These are phyloP conservation scores for Emericellopsis terricola DNA, from an alignment of 495 filamentous ascomycete species.

Conservation along the genomic window DNA sequence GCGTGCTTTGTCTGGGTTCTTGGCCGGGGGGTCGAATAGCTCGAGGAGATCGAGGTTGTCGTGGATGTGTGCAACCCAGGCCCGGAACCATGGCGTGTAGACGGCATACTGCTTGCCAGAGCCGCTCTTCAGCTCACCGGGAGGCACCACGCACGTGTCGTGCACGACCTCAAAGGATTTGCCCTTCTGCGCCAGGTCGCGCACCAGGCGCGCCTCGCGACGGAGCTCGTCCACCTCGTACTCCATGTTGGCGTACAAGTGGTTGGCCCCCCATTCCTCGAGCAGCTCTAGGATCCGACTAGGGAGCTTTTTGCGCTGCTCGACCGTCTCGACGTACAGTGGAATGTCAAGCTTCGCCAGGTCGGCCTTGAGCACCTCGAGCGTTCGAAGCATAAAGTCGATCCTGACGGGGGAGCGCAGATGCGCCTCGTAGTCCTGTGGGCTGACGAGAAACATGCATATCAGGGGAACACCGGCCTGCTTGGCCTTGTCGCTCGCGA, in stretches of 20 bases:
- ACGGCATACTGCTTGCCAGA: constrained; percentile 67
- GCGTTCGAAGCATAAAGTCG: constrained; percentile 58
- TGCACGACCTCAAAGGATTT: constrained; percentile 48
- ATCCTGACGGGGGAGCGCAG: constrained; percentile 51
- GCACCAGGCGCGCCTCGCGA: constrained; percentile 50
- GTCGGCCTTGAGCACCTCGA: constrained; percentile 46
- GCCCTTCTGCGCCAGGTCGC: constrained; percentile 35
- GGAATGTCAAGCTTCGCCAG: constrained; percentile 60
- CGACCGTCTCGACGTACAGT: constrained; percentile 53
- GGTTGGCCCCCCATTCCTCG: constrained; percentile 55
- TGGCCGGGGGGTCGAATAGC: constrained; percentile 34
- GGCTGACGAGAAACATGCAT: constrained; percentile 63
- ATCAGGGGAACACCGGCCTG: constrained; percentile 50
- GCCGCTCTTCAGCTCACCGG: constrained; percentile 43
- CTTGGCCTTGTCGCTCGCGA: constrained; percentile 49
- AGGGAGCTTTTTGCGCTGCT: constrained; percentile 44
- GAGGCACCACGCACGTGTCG: constrained; percentile 69
- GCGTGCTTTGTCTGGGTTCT: constrained; percentile 40
- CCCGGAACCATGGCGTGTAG: constrained; percentile 63
- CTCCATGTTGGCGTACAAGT: constrained; percentile 54
- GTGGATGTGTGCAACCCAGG: constrained; percentile 59
- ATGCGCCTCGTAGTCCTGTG: constrained; percentile 76
- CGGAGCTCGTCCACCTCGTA: constrained; percentile 67
- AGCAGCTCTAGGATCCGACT: constrained; percentile 48
- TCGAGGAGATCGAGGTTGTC: constrained; percentile 46